Conservation (phyloP, 805 yeast genomes). For the Saccharomyces paradoxus region DNA sequence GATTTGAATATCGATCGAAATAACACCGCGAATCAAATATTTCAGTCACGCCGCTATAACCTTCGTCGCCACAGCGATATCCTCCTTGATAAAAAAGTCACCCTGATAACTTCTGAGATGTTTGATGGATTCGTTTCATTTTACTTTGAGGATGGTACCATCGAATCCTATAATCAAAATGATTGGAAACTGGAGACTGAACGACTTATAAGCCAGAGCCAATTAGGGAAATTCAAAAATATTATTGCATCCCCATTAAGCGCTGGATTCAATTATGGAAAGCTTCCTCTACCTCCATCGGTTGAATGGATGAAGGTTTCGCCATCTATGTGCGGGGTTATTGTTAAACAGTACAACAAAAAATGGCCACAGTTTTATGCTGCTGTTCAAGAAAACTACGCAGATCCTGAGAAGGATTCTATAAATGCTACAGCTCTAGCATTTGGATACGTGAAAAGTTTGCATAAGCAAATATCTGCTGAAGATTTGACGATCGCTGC, state of each 20-base stretch:
- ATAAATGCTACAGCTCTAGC: slow-evolving; percentile 29
- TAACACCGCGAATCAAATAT: slow-evolving; percentile 3
- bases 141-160: slow-evolving; percentile 20
- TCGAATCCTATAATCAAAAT: slow-evolving; percentile 16
- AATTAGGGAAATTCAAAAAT: slow-evolving; percentile 20
- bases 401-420: slow-evolving; percentile 14
- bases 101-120: slow-evolving; percentile 21
- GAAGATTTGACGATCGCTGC: slow-evolving; percentile 32
- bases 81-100: slow-evolving; percentile 12
- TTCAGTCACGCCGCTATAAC: slow-evolving; percentile 16
- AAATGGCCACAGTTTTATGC: slow-evolving; percentile 16
- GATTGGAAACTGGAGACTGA: slow-evolving; percentile 25
- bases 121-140: slow-evolving; percentile 22
- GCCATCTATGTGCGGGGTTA: slow-evolving; percentile 29
- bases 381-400: slow-evolving; percentile 11
- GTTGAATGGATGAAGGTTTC: slow-evolving; percentile 28
- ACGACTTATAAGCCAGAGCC: slow-evolving; percentile 14
- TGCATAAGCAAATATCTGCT: slow-evolving; percentile 28
- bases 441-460: slow-evolving; percentile 29
- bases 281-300: slow-evolving; percentile 15
- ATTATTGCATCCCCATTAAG: slow-evolving; percentile 26
- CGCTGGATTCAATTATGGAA: slow-evolving; percentile 23
- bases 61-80: slow-evolving; percentile 10
- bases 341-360: slow-evolving; percentile 15
- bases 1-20: slow-evolving; percentile 1